Base-by-base conservation (phyloP, 2,329 filamentous ascomycete genomes). In the Trichoderma guizhouense region DNA sequence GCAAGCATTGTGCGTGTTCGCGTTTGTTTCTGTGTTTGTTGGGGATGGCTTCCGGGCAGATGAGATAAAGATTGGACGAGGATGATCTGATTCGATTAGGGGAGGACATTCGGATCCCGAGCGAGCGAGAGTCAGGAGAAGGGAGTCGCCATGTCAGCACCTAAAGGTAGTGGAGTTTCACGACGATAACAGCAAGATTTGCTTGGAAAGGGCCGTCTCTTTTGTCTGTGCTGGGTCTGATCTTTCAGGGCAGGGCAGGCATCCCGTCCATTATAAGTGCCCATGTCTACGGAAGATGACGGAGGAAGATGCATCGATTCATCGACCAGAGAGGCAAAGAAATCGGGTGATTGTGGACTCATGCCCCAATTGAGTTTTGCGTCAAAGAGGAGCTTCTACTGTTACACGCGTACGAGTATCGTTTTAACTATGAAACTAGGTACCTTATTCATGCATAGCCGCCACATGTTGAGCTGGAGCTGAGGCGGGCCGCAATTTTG, bases 311-410 rank as follows among this genome's bases (percentile, higher is more conserved):
- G 43, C 43, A 12, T 26, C 34, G 21, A 60, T 14, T 18, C 3
- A 47, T 28, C 12, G 65, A 28, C 30, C 26, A 47, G 9, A 47
- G 58, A 18, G 26, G 18, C 4, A 21, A 21, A 28, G 26, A 61
- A 58, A 69, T 69, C 55, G 66, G 66, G 39, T 61, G 66, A 69
- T 69, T 69, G 57, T 69, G 66, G 66, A 62, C 47, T 36, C 55
- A 60, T 60, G 57, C 12, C 39, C 39, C 14, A 43, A 18, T 34
- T 34, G 39, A 43, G 15, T 43, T 43, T 43, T 18, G 39, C 18
- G 6, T 15, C 39, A 43, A 43, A 21, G 43, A 21, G 43, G 43
- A 21, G n/a, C 43, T 21, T 24, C n/a, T 24, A 67, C 32, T 18
- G 2, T 53, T 9, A 66, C n/a, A 34, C 28, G 30, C 14, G 63